phyloP scores from a whole-genome alignment of 768 basidiomycete genomes.

The Amanita thiersii region DNA sequence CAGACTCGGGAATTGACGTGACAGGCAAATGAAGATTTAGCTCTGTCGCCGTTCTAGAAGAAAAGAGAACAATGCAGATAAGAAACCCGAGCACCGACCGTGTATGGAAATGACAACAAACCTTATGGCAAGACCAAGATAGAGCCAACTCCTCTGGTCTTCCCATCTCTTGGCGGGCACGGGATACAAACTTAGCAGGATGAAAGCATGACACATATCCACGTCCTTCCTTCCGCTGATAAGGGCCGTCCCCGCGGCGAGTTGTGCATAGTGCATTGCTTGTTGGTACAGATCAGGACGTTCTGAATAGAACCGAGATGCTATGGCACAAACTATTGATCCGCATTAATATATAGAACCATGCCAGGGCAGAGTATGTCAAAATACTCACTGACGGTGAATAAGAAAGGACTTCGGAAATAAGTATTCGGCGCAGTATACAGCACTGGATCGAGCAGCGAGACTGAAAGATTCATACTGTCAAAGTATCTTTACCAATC shows the following conservation, averaged over 20 bases:
- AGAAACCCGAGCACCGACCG: neutral
- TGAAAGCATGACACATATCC: constrained; percentile 81
- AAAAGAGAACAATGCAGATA: constrained; percentile 10
- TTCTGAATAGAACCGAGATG: constrained; percentile 72
- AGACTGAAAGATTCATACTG: constrained; percentile 72
- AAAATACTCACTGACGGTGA: constrained; percentile 71
- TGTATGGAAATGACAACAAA: constrained; percentile 16
- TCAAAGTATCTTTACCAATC: constrained; percentile 54
- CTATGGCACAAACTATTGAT: constrained; percentile 76
- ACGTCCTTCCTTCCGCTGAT: constrained; percentile 74
- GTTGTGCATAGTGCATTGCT: constrained; percentile 68
- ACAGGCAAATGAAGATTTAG: constrained; percentile 79
- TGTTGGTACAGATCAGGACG: constrained; percentile 64
- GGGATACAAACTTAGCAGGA: constrained; percentile 69
- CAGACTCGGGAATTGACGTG: constrained; percentile 67
- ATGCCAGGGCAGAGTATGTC: neutral
- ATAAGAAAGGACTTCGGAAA: constrained; percentile 82
- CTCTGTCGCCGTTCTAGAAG: constrained; percentile 72
- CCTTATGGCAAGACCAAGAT: constrained; percentile 85
- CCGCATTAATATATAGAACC: neutral
- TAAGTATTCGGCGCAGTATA: constrained; percentile 80
- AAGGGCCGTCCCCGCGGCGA: constrained; percentile 70
- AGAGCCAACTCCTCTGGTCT: constrained; percentile 86
- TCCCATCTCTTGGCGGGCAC: constrained; percentile 76
- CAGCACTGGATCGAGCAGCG: constrained; percentile 70